Base-by-base conservation (phyloP, 768 basidiomycete genomes). In the Trametes gibbosa region DNA sequence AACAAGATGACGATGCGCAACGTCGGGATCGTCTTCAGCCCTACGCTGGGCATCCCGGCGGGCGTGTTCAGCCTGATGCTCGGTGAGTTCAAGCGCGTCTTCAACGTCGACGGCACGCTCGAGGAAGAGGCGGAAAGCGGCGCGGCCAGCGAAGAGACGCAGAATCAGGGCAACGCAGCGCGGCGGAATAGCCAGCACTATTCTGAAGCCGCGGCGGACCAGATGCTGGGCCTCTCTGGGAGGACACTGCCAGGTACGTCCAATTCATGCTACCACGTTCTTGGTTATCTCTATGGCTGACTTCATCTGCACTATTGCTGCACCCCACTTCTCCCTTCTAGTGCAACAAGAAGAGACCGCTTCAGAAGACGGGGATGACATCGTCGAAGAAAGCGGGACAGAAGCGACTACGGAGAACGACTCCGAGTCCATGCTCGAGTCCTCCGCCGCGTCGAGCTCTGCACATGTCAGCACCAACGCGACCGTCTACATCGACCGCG, bases 1-100 rank as follows among this genome's bases (percentile, higher is more conserved):
- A 97, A 97, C 84, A 98, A 95, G 79, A 99, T 99, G 97, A 95
- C 90, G 41, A 88, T 98, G 84, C 86, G 96, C 46, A 99, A 99
- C 71, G 93, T 99, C 25, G 95, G 96, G 17, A 98, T 99, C 60
- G 96, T 98, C 23, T 98, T 98, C 76, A 95, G 94, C 64, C 97
- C 97, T 2, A 98, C 97, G 0, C 79, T 99, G 13, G 95, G 94
- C 43, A 97, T 99, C 66, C 96, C 96, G n/a, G 96, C 96, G 3
- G 93, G 93, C 7, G 91, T 98, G 42, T 95, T 98, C 74, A 94
- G 92, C 68, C 76, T 97, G 63, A 92, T 98, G 86, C 82, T 98
- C 29, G 87, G 85, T 56, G 92, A 97, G 70, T 98, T 95, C 75
- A 92, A 92, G 65, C 83, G 86, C 16, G 94, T 96, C 21, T 97